Evolutionary conservation across 2,329 filamentous ascomycete genomes (phyloP).

Genomic region (Myriosclerotinia curreyana): DNA sequence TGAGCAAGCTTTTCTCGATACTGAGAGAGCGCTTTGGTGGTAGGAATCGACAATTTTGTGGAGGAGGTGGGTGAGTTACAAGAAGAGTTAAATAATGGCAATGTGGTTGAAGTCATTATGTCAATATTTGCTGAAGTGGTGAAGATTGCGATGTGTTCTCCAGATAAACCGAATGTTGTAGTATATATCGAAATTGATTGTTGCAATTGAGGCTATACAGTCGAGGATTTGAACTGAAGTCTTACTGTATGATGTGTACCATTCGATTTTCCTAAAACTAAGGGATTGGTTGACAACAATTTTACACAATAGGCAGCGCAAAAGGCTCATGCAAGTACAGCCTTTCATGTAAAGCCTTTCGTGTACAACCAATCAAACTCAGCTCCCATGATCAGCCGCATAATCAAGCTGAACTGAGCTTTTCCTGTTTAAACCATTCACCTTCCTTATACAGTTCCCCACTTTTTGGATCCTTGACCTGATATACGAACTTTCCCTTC

Average conservation of each 20-base stretch:
- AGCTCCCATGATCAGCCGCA: neutral
- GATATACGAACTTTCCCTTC: conserved; percentile 19
- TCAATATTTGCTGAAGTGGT: neutral
- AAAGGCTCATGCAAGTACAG: neutral
- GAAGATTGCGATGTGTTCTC: neutral
- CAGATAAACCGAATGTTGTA: neutral
- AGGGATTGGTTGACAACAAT: neutral
- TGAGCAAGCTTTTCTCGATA: neutral
- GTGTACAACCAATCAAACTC: neutral
- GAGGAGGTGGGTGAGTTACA: neutral
- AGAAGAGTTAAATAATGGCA: conserved; percentile 6
- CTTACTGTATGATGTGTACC: no score
- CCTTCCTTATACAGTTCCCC: conserved; percentile 22
- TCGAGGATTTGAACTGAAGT: neutral
- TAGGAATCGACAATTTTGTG: neutral
- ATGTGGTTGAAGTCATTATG: neutral
- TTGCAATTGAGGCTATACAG: neutral
- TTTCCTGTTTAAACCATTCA: conserved; percentile 22
- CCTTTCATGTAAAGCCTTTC: neutral
- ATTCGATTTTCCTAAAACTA: neutral
- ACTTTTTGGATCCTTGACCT: conserved; percentile 18
- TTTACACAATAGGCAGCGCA: neutral
- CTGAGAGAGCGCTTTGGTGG: neutral
- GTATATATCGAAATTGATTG: neutral
- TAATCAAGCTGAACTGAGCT: conserved; percentile 5